Conservation (phyloP, 345 rosid species). For the Geranium brycei region DNA sequence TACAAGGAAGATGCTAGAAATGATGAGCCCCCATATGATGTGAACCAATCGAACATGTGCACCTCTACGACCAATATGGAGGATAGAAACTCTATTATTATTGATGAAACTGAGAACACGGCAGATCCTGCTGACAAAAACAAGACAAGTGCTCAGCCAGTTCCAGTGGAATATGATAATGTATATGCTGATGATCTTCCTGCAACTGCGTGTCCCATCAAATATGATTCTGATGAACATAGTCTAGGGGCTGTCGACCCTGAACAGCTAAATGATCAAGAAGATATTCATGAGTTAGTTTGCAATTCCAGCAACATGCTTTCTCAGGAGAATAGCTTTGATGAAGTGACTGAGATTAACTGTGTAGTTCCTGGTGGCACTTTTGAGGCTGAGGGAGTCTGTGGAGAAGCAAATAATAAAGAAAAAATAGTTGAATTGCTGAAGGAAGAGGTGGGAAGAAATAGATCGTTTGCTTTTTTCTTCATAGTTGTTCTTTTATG, state of each 20-base stretch:
- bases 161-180: constrained; percentile 14
- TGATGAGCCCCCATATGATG: background rate
- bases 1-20: constrained; percentile 27
- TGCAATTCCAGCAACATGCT: constrained; percentile 13
- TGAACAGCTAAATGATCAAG: constrained; percentile 18
- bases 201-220: constrained; percentile 10
- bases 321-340: constrained; percentile 17
- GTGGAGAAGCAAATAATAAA: constrained; percentile 16
- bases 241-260: constrained; percentile 9
- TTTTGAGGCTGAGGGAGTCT: constrained; percentile 18
- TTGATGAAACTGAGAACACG: background rate
- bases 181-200: constrained; percentile 19
- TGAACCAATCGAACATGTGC: background rate
- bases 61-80: constrained; percentile 14
- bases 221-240: constrained; percentile 15
- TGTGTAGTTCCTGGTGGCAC: constrained; percentile 12
- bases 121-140: constrained; percentile 15
- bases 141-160: constrained; percentile 16
- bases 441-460: constrained; percentile 46
- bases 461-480: background rate
- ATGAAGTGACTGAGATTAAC: constrained; percentile 19
- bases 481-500: too few species aligned
- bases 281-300: constrained; percentile 17
- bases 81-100: background rate
- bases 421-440: constrained; percentile 34